Evolutionary conservation across 2,329 filamentous ascomycete genomes (phyloP), one percentile per base, ranked within the genome.

Genomic region (Hortaea werneckii): DNA sequence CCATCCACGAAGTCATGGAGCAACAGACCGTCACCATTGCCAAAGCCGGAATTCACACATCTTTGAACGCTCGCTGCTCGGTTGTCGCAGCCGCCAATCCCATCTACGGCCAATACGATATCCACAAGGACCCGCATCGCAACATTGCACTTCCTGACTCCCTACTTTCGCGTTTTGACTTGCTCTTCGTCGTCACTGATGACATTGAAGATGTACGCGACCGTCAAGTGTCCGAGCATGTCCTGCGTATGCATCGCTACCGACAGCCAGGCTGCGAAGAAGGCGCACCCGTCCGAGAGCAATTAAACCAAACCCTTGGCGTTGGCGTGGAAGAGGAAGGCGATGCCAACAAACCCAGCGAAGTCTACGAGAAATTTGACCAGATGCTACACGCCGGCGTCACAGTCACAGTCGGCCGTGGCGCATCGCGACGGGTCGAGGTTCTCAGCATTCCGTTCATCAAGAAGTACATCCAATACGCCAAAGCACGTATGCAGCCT

Each of bases 1-100:
- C 92, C 40, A 98, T 98, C 57, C 92, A 98, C 78, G 92, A 98
- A 85, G 92, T 98, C 54, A 98, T 98, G 92, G 92, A 98, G 69
- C 92, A 98, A 70, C 92, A 98, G 69, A 98, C 92, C 0, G 92
- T 98, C 50, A 98, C 92, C 10, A 98, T 98, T 60, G 92, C 92
- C 43, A 98, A 98, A 70, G 92, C 92, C 1, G 92, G 92, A 54
- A 98, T 98, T 48, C 92, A 98, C 67, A 98, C 92, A 0, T 95
- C 89, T 2, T 74, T 98, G 49, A 98, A 98, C 62, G 92, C 92
- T 44, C 83, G 92, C 47, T 98, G 92, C 70, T 95, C 88, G 67
- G 92, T 98, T 50, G 79, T 98, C 58, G 92, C 92, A 37, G 92
- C 92, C 11, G 92, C 92, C 50, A 98, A 98, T 64, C 92, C 92